Evolutionary conservation across 768 basidiomycete genomes (phyloP).

Genomic region (Calvatia gigantea): DNA sequence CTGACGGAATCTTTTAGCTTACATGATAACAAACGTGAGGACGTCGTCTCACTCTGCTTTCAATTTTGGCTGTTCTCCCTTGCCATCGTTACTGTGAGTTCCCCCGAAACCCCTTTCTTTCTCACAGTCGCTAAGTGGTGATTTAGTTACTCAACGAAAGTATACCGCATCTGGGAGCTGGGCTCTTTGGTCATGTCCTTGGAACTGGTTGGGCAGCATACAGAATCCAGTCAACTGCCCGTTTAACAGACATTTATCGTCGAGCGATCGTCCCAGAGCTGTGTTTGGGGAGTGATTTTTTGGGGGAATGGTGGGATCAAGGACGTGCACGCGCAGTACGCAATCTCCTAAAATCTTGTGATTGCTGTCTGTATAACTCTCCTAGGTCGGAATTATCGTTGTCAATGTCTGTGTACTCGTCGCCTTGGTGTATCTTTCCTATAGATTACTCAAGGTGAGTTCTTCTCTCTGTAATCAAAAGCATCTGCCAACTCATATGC

Average conservation of each 20-base stretch:
- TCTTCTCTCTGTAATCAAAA: neutral
- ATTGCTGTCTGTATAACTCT: constrained; percentile 1
- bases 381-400: constrained; percentile 38
- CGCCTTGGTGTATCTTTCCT: constrained; percentile 34
- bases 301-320: constrained; percentile 41
- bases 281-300: constrained; percentile 37
- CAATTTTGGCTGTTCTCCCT: constrained; percentile 47
- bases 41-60: constrained; percentile 41
- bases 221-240: constrained; percentile 31
- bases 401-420: constrained; percentile 34
- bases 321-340: constrained; percentile 33
- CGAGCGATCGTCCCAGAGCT: constrained; percentile 30
- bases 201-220: constrained; percentile 46
- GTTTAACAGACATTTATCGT: constrained; percentile 29
- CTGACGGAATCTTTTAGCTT: constrained; percentile 22
- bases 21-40: constrained; percentile 41
- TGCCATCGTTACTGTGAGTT: constrained; percentile 41
- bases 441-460: constrained; percentile 39
- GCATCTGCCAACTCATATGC: neutral
- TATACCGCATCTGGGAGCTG: constrained; percentile 47
- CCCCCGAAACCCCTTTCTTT: neutral
- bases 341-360: constrained; percentile 6
- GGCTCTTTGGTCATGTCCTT: constrained; percentile 42
- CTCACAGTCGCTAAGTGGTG: neutral
- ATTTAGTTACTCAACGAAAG: constrained; percentile 47